phyloP scores from a whole-genome alignment of 164 flowering plant species.

The Vitis vinifera region ASM3070453v1 NC_081807.1:2726501-2727000 shows the following conservation, averaged over 20 bases:
- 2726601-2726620: neutral
- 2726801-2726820: neutral
- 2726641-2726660: neutral
- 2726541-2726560: slow-evolving; percentile 5
- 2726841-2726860: neutral
- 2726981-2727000: neutral
- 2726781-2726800: neutral
- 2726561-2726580: neutral
- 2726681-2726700: slow-evolving; percentile 1
- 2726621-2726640: slow-evolving; percentile 1
- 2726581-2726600: neutral
- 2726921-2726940: neutral
- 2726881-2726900: slow-evolving; percentile 1
- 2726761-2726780: slow-evolving; percentile 9
- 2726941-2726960: neutral
- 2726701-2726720: neutral
- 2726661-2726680: slow-evolving; percentile 9
- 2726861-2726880: slow-evolving; percentile 5
- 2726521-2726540: neutral
- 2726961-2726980: neutral
- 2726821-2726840: neutral
- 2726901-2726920: slow-evolving; percentile 9
- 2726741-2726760: neutral
- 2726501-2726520: neutral
- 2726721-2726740: neutral